Conservation (phyloP, 177 flowering plant species). For the Tripterygium wilfordii region DNA sequence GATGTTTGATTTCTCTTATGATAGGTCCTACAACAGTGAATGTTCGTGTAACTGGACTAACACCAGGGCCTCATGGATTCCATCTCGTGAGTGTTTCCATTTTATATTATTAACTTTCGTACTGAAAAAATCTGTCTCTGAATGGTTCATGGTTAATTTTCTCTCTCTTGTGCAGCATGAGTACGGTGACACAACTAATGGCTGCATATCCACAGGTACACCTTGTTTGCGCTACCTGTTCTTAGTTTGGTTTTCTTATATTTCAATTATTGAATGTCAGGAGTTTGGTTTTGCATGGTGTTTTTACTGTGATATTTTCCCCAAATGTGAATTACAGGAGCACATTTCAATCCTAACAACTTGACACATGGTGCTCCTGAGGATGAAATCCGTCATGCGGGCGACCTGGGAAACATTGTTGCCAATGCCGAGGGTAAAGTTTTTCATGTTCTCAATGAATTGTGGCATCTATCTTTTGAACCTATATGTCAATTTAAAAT, state of each 20-base stretch:
- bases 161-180: slow-evolving; percentile 55
- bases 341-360: slow-evolving; percentile 85
- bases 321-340: slow-evolving; percentile 30
- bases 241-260: no score
- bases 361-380: slow-evolving; percentile 95
- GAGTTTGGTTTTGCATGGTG: background rate
- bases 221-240: slow-evolving; percentile 3
- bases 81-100: slow-evolving; percentile 78
- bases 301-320: background rate
- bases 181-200: slow-evolving; percentile 94
- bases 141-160: background rate
- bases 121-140: no score
- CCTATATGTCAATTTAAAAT: background rate
- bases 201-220: slow-evolving; percentile 92
- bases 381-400: slow-evolving; percentile 96
- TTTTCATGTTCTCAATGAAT: background rate
- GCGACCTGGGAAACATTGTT: slow-evolving; percentile 99
- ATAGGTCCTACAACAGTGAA: slow-evolving; percentile 89
- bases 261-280: background rate
- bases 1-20: background rate
- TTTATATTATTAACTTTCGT: no score
- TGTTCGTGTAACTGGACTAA: slow-evolving; percentile 68
- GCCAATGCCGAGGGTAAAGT: slow-evolving; percentile 80
- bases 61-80: slow-evolving; percentile 88
- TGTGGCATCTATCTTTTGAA: background rate